These are phyloP conservation scores for Verticillium klebahnii DNA, from an alignment of 2,329 filamentous ascomycete genomes.

Conservation along the genomic window DNA sequence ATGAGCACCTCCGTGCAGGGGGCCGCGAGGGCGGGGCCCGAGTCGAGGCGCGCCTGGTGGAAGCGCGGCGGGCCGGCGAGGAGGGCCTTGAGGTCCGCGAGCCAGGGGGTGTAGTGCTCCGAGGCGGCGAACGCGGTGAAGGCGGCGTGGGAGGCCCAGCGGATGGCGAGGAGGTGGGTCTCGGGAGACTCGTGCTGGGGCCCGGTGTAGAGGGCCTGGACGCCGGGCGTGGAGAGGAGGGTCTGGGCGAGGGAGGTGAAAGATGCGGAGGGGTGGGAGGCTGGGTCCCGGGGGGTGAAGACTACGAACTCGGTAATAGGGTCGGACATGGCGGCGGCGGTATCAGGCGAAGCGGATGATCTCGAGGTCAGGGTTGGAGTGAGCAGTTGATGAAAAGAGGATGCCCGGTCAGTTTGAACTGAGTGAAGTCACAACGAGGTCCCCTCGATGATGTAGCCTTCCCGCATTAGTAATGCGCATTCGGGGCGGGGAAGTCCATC, in stretches of 20 bases:
- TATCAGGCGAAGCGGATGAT: background rate
- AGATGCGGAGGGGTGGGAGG: constrained; percentile 5
- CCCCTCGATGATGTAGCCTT: background rate
- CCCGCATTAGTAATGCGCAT: background rate
- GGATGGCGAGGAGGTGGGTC: constrained; percentile 25
- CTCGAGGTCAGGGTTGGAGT: background rate
- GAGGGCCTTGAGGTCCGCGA: constrained; percentile 29
- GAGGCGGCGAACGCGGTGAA: constrained; percentile 35
- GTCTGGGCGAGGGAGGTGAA: constrained; percentile 6
- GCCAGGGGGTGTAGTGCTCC: constrained; percentile 33
- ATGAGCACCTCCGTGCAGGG: constrained; percentile 34
- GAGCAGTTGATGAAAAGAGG: background rate
- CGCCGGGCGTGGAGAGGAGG: constrained; percentile 21
- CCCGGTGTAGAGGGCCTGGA: constrained; percentile 27
- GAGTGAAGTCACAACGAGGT: background rate
- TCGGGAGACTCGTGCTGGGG: constrained; percentile 27
- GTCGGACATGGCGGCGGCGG: background rate
- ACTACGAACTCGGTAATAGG: constrained; percentile 12
- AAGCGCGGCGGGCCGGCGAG: constrained; percentile 17
- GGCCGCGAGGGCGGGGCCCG: constrained; percentile 21
- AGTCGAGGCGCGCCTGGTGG: constrained; percentile 12
- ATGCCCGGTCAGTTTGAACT: background rate
- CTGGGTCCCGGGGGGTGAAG: constrained; percentile 8
- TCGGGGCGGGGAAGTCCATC: background rate
- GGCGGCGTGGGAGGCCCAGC: constrained; percentile 27